These are phyloP conservation scores for Penicillium sumatraense DNA, from an alignment of 2,329 filamentous ascomycete species.

Conservation along the genomic window DNA sequence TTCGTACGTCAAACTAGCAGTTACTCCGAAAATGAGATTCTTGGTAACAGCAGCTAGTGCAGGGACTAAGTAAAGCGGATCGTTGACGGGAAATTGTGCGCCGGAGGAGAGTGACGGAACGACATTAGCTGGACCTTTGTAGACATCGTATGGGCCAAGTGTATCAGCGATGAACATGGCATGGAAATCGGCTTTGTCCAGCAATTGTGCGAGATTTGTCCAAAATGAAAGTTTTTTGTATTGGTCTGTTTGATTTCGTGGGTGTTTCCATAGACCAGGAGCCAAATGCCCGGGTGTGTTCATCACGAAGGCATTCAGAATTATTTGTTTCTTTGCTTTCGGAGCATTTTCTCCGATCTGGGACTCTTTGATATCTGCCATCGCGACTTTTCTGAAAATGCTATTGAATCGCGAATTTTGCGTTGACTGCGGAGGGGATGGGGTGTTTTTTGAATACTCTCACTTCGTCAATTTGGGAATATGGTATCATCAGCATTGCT, in stretches of 20 bases:
- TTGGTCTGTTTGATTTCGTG: slow-evolving; percentile 34
- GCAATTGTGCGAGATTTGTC: slow-evolving; percentile 52
- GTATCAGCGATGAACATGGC: slow-evolving; percentile 58
- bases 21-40: slow-evolving; percentile 56
- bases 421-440: not conserved
- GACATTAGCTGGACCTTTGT: slow-evolving; percentile 47
- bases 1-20: slow-evolving; percentile 60
- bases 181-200: slow-evolving; percentile 56
- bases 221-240: slow-evolving; percentile 53
- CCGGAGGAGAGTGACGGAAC: slow-evolving; percentile 43
- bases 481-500: not conserved
- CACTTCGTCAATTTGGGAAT: not conserved
- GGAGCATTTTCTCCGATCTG: not conserved
- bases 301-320: slow-evolving; percentile 52
- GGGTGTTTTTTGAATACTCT: not conserved
- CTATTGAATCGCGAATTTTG: no score
- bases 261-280: slow-evolving; percentile 40
- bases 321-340: slow-evolving; percentile 35
- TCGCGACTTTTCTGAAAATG: no score
- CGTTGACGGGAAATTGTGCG: slow-evolving; percentile 51
- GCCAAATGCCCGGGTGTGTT: slow-evolving; percentile 46
- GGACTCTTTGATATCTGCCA: not conserved
- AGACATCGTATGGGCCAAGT: slow-evolving; percentile 53
- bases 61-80: slow-evolving; percentile 47
- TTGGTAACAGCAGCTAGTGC: slow-evolving; percentile 54